Percentiles rank a stretch among this genome's conserved stretches.
Conservation (phyloP, 2,329 filamentous ascomycete species). For the Annulohypoxylon truncatum region DNA sequence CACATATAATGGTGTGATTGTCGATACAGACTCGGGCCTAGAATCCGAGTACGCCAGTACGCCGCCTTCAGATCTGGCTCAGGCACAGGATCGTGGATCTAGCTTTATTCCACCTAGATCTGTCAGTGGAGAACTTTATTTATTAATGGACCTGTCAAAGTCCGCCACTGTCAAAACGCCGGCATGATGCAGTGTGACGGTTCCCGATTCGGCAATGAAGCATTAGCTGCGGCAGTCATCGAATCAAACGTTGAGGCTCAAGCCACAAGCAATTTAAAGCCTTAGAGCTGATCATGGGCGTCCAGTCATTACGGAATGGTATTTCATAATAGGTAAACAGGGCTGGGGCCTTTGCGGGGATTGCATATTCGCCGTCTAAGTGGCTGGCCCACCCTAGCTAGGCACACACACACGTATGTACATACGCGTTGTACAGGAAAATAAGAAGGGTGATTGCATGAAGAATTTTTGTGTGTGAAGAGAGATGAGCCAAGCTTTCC, state of each 20-base stretch:
- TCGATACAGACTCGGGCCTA: conserved; percentile 2
- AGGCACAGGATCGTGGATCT: conserved; percentile 33
- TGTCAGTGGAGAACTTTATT: conserved; percentile 19
- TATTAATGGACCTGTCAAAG: conserved; percentile 14
- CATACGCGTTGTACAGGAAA: background rate
- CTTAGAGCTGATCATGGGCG: conserved; percentile 3
- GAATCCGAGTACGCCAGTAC: background rate
- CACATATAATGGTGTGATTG: conserved; percentile 15
- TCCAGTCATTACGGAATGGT: conserved; percentile 17
- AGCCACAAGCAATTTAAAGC: conserved; percentile 1
- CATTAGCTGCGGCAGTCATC: conserved; percentile 17
- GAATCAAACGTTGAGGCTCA: conserved; percentile 38
- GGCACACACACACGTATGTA: conserved; percentile 18
- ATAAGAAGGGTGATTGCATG: background rate
- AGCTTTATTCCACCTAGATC: conserved; percentile 21
- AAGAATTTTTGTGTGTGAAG: background rate
- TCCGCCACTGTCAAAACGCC: conserved; percentile 22
- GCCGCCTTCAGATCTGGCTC: conserved; percentile 26
- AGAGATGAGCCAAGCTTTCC: background rate
- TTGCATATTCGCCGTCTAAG: conserved; percentile 5
- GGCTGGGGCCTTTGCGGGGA: conserved; percentile 26
- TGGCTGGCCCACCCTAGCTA: conserved; percentile 19
- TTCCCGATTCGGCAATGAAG: conserved; percentile 13
- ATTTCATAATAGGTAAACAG: conserved; percentile 16
- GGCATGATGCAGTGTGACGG: conserved; percentile 19